phyloP scores from a whole-genome alignment of 1,284 basidiomycete species.

The Flammula alnicola region DNA sequence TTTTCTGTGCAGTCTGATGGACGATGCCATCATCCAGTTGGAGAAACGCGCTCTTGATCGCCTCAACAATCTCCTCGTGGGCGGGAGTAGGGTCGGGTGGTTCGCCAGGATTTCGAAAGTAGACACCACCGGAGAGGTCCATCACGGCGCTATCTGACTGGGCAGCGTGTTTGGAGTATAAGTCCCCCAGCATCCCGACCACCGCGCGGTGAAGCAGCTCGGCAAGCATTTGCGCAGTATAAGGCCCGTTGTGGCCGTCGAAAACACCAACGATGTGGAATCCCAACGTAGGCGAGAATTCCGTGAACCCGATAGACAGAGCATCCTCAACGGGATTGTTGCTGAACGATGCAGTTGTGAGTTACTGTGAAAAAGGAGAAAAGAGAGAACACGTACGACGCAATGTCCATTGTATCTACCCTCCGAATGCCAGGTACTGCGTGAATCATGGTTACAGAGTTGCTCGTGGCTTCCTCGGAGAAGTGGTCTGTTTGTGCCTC shows the following conservation, averaged over 20 bases:
- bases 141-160: slow-evolving; percentile 1
- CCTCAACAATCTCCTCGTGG: slow-evolving; percentile 28
- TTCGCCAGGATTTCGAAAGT: slow-evolving; percentile 4
- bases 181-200: slow-evolving; percentile 3
- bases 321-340: neutral
- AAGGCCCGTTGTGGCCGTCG: slow-evolving; percentile 9
- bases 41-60: slow-evolving; percentile 32
- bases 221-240: neutral
- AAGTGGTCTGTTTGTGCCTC: too few species aligned
- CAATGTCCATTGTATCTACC: too few species aligned
- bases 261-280: slow-evolving; percentile 4
- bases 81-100: slow-evolving; percentile 25
- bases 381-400: too few species aligned
- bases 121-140: neutral
- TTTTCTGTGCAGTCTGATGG: slow-evolving; percentile 24
- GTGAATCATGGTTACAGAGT: too few species aligned
- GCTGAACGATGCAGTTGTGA: neutral
- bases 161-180: slow-evolving; percentile 7
- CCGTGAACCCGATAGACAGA: neutral
- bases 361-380: too few species aligned
- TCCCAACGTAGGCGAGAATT: neutral
- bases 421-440: too few species aligned
- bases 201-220: neutral
- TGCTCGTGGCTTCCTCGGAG: too few species aligned
- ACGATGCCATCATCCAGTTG: slow-evolving; percentile 33